Conservation (phyloP, 2,329 filamentous ascomycete genomes). For the Claviceps humidiphila region DNA sequence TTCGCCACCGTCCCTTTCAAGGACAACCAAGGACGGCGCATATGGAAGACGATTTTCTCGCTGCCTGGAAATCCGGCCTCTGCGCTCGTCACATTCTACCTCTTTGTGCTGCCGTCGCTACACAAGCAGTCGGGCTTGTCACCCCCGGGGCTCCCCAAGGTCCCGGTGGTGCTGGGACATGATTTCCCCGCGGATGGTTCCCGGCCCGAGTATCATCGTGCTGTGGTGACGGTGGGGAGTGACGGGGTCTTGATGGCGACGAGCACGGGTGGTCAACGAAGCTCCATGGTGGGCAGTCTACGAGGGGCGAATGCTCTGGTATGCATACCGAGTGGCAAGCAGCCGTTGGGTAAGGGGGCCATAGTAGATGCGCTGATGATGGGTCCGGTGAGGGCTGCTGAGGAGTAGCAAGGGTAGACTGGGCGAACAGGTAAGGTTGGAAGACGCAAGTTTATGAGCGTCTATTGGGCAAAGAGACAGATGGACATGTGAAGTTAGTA, state of each 20-base stretch:
- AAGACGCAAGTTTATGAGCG: not conserved
- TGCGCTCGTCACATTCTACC: slow-evolving; percentile 81
- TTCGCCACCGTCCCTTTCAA: slow-evolving; percentile 77
- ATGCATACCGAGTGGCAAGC: slow-evolving; percentile 54
- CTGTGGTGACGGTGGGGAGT: slow-evolving; percentile 48
- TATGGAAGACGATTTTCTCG: slow-evolving; percentile 67
- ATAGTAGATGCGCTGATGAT: slow-evolving; percentile 71
- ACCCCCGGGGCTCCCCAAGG: slow-evolving; percentile 55
- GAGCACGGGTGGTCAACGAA: slow-evolving; percentile 83
- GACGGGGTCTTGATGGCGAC: slow-evolving; percentile 60
- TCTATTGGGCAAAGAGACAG: too few species aligned
- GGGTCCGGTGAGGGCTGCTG: slow-evolving; percentile 29
- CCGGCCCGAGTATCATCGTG: slow-evolving; percentile 86
- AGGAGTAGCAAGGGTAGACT: not conserved
- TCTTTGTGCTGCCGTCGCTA: slow-evolving; percentile 82
- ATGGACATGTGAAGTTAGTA: too few species aligned
- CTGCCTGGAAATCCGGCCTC: slow-evolving; percentile 90
- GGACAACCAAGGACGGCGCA: slow-evolving; percentile 41
- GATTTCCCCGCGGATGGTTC: slow-evolving; percentile 65
- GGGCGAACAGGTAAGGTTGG: not conserved
- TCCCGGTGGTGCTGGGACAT: slow-evolving; percentile 59
- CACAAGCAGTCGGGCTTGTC: slow-evolving; percentile 61
- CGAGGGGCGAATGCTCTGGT: slow-evolving; percentile 79
- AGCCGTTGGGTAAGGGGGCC: slow-evolving; percentile 52
- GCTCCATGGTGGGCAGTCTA: slow-evolving; percentile 78